These are phyloP conservation scores for Candida ulmi DNA, from an alignment of 805 yeast species.

Conservation along the genomic window DNA sequence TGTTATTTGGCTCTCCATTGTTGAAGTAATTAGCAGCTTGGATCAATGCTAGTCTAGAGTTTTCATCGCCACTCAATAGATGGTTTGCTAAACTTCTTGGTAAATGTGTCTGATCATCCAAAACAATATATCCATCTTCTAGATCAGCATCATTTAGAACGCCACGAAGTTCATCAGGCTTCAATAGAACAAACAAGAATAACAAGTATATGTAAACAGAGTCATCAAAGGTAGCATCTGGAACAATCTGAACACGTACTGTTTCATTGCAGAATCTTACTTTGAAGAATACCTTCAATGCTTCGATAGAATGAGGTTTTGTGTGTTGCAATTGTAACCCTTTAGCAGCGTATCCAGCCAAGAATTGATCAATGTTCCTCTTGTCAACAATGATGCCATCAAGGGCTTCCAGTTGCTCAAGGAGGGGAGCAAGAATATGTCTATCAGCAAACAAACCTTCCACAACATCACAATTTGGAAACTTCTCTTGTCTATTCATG, in stretches of 20 bases:
- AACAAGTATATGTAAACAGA: conserved; percentile 23
- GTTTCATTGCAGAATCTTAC: conserved; percentile 34
- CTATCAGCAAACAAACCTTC: conserved; percentile 24
- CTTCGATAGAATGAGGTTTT: conserved; percentile 40
- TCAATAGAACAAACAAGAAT: conserved; percentile 30
- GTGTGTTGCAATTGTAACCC: conserved; percentile 58
- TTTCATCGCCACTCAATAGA: conserved; percentile 24
- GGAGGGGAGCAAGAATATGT: conserved; percentile 32
- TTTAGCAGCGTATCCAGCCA: conserved; percentile 42
- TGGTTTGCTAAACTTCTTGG: conserved; percentile 32
- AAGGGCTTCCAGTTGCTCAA: conserved; percentile 37
- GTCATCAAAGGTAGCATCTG: conserved; percentile 6
- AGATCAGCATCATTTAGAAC: conserved; percentile 30
- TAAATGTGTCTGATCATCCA: conserved; percentile 29
- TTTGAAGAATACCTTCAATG: conserved; percentile 38
- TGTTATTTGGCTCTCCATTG: conserved; percentile 29
- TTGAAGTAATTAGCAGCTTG: conserved; percentile 30
- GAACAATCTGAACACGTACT: conserved; percentile 9
- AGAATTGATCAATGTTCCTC: conserved; percentile 45
- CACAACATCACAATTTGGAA: conserved; percentile 18
- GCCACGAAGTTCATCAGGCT: conserved; percentile 31
- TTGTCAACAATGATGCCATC: conserved; percentile 34
- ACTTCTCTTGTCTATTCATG: conserved; percentile 26
- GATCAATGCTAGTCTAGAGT: conserved; percentile 27
- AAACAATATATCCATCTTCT: conserved; percentile 24